These are phyloP conservation scores for Podaxis sp. DNA, from an alignment of 768 basidiomycete species.

Conservation along the genomic window DNA sequence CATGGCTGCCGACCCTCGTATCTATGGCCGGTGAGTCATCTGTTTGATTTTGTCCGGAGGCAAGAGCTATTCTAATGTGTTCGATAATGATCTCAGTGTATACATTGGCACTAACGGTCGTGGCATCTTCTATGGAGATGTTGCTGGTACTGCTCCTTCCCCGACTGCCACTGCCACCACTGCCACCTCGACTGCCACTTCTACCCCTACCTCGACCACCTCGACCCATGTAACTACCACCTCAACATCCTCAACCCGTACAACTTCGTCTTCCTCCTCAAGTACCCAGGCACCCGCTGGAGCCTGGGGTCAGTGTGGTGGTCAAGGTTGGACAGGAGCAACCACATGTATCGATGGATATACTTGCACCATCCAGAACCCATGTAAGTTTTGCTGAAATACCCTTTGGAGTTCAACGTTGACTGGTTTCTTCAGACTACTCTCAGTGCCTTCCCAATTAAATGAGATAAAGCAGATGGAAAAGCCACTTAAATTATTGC, in stretches of 20 bases:
- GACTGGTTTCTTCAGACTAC: conserved; percentile 32
- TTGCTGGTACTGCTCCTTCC: conserved; percentile 27
- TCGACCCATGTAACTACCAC: conserved; percentile 19
- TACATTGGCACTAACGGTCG: conserved; percentile 65
- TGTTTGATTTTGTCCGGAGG: neutral
- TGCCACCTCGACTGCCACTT: conserved; percentile 19
- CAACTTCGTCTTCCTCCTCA: conserved; percentile 26
- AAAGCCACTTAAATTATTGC: neutral
- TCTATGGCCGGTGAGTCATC: conserved; percentile 49
- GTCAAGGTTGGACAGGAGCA: conserved; percentile 39
- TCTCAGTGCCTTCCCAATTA: conserved; percentile 43
- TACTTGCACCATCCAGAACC: conserved; percentile 36
- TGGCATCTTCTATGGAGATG: conserved; percentile 54
- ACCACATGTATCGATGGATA: conserved; percentile 38
- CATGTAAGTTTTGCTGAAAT: conserved; percentile 33
- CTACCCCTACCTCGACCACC: conserved; percentile 19
- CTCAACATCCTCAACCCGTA: conserved; percentile 15
- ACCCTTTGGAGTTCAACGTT: neutral
- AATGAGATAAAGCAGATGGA: conserved; percentile 4
- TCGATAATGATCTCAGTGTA: conserved; percentile 34
- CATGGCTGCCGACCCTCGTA: conserved; percentile 51
- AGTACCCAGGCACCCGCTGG: conserved; percentile 22
- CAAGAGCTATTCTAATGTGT: neutral
- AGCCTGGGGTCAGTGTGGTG: conserved; percentile 46
- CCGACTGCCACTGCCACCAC: conserved; percentile 28